Conservation (phyloP, 2,329 filamentous ascomycete genomes). For the Hypoxylon sp. region DNA sequence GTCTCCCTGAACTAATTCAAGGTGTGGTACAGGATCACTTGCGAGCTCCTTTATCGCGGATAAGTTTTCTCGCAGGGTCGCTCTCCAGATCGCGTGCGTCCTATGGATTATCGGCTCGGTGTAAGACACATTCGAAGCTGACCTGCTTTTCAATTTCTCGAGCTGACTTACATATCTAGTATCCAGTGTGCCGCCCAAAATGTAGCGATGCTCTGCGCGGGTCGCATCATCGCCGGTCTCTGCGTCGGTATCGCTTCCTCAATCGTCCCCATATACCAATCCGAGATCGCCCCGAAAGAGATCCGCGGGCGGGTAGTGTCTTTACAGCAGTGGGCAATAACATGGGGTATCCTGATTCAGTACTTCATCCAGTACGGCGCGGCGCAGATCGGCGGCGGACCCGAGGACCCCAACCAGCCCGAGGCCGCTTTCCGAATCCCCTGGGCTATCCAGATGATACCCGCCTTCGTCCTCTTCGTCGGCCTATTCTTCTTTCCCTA, state of each 20-base stretch:
- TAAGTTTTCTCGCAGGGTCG: conserved; percentile 60
- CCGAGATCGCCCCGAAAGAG: conserved; percentile 71
- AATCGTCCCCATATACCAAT: conserved; percentile 76
- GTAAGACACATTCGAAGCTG: conserved; percentile 34
- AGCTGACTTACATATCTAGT: conserved; percentile 22
- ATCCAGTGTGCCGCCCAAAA: conserved; percentile 73
- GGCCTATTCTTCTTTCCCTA: conserved; percentile 72
- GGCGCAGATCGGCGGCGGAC: conserved; percentile 64
- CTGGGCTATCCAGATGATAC: conserved; percentile 71
- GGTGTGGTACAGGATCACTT: conserved; percentile 54
- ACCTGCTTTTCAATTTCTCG: background rate
- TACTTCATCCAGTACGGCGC: conserved; percentile 75
- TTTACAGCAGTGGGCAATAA: conserved; percentile 77
- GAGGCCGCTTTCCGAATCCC: conserved; percentile 69
- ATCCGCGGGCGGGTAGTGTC: conserved; percentile 71
- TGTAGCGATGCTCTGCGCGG: conserved; percentile 77
- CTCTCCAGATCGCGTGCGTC: conserved; percentile 62
- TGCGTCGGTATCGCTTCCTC: conserved; percentile 80
- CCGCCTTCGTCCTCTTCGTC: conserved; percentile 64
- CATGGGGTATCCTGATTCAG: conserved; percentile 75
- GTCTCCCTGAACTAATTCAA: background rate
- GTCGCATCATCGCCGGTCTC: conserved; percentile 77
- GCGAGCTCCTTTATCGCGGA: conserved; percentile 64
- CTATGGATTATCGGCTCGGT: conserved; percentile 64
- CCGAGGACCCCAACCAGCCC: conserved; percentile 62